phyloP scores from a whole-genome alignment of 331 rosid species.

The Malus hybrid region DNA sequence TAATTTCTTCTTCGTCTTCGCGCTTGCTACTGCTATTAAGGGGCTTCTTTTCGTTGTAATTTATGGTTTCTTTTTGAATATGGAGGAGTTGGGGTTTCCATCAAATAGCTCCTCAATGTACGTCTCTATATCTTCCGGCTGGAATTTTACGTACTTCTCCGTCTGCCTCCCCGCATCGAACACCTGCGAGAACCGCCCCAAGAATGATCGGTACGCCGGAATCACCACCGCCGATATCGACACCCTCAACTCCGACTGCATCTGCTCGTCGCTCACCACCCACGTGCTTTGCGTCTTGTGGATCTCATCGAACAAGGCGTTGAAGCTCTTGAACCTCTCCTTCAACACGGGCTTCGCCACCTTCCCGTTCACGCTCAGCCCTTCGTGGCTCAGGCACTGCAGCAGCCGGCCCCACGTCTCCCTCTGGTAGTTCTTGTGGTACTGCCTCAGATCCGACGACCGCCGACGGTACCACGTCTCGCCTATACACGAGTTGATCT shows the following conservation, averaged over 20 bases:
- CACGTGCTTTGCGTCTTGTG: slow-evolving; percentile 73
- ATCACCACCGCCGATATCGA: slow-evolving; percentile 61
- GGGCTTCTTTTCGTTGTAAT: neutral
- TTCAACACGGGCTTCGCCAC: slow-evolving; percentile 60
- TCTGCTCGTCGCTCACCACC: slow-evolving; percentile 76
- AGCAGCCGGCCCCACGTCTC: slow-evolving; percentile 64
- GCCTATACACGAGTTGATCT: slow-evolving; percentile 47
- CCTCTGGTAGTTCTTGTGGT: slow-evolving; percentile 64
- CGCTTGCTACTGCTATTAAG: too few species aligned
- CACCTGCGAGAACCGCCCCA: slow-evolving; percentile 55
- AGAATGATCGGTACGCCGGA: slow-evolving; percentile 65
- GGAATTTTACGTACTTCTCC: slow-evolving; percentile 70
- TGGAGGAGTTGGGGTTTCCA: slow-evolving; percentile 43
- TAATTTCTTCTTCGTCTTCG: too few species aligned
- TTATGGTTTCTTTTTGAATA: slow-evolving; percentile 35
- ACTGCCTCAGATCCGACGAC: slow-evolving; percentile 54
- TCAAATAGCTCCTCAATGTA: slow-evolving; percentile 68
- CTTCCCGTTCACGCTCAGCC: slow-evolving; percentile 49
- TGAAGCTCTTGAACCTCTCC: slow-evolving; percentile 79
- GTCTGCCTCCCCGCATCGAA: slow-evolving; percentile 70
- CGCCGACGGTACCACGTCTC: slow-evolving; percentile 54
- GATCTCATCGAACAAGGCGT: slow-evolving; percentile 58
- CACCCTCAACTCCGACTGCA: slow-evolving; percentile 77
- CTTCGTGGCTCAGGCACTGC: slow-evolving; percentile 43
- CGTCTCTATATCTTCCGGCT: slow-evolving; percentile 67